Conservation (phyloP, 768 basidiomycete species). For the Mycena indigotica region DNA sequence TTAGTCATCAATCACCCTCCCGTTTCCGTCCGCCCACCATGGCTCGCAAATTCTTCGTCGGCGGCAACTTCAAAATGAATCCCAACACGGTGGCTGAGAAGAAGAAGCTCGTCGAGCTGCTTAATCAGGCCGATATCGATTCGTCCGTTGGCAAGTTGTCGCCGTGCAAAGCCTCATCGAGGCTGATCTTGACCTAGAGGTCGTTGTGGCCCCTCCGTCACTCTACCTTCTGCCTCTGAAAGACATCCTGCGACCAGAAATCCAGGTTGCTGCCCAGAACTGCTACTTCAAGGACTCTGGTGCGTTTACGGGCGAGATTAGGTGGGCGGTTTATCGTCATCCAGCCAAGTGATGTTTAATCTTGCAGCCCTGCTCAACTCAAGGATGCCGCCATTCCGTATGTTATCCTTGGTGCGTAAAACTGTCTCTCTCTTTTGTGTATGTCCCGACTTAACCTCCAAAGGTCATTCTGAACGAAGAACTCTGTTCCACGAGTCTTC, state of each 20-base stretch:
- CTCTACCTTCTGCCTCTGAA: constrained; percentile 82
- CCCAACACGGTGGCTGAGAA: constrained; percentile 67
- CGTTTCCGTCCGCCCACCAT: constrained; percentile 41
- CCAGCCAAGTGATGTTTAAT: background rate
- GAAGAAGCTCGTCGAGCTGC: constrained; percentile 59
- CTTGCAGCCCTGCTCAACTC: constrained; percentile 74
- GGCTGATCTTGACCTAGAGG: constrained; percentile 55
- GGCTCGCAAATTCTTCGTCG: constrained; percentile 90
- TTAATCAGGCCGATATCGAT: constrained; percentile 84
- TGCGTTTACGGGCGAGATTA: constrained; percentile 97
- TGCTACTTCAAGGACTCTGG: constrained; percentile 81
- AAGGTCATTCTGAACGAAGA: constrained; percentile 95
- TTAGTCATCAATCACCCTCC: background rate
- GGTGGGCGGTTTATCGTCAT: constrained; percentile 42
- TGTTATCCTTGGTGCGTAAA: constrained; percentile 76
- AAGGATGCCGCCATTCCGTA: constrained; percentile 85
- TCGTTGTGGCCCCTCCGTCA: constrained; percentile 89
- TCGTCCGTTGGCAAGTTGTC: constrained; percentile 63
- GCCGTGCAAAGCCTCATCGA: constrained; percentile 11
- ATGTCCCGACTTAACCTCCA: background rate
- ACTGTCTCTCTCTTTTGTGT: background rate
- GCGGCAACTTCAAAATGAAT: constrained; percentile 99
- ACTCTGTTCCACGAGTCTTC: constrained; percentile 90
- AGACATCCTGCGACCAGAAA: constrained; percentile 59
- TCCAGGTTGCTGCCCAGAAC: constrained; percentile 91